Conservation (phyloP, 768 basidiomycete genomes). For the Rhodotorula graminis region DNA sequence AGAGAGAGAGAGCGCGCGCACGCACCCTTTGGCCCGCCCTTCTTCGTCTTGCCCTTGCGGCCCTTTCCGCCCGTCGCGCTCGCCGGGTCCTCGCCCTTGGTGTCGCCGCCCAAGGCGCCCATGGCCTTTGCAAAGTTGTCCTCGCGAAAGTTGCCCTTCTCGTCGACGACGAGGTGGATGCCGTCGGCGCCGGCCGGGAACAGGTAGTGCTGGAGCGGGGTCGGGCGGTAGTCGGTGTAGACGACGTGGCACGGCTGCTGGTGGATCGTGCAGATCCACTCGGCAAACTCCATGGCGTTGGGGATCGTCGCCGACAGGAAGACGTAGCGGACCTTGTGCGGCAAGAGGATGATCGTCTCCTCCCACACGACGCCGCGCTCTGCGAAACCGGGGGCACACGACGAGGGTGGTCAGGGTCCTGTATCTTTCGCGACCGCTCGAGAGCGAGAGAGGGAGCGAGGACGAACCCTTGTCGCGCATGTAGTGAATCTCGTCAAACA, state of each 20-base stretch:
- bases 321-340: constrained; percentile 92
- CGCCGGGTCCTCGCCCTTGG: constrained; percentile 56
- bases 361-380: constrained; percentile 99
- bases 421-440: too few relatives aligned
- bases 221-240: constrained; percentile 97
- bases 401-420: not conserved
- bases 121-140: constrained; percentile 98
- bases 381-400: constrained; percentile 29
- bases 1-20: not conserved
- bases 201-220: constrained; percentile 94
- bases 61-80: constrained; percentile 79
- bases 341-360: constrained; percentile 94
- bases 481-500: constrained; percentile 99
- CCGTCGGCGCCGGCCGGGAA: constrained; percentile 96
- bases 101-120: constrained; percentile 65
- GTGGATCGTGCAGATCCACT: constrained; percentile 97
- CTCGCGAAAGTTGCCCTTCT: constrained; percentile 92
- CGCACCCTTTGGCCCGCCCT: constrained; percentile 84
- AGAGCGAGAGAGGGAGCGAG: not conserved
- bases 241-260: constrained; percentile 98
- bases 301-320: constrained; percentile 99
- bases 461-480: constrained; percentile 81
- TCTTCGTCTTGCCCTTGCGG: constrained; percentile 83
- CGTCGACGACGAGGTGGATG: constrained; percentile 97
- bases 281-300: constrained; percentile 98